Percentiles rank a stretch among this genome's conserved stretches.
phyloP scores from a whole-genome alignment of 768 basidiomycete species.

The Suillus subalutaceus region DNA sequence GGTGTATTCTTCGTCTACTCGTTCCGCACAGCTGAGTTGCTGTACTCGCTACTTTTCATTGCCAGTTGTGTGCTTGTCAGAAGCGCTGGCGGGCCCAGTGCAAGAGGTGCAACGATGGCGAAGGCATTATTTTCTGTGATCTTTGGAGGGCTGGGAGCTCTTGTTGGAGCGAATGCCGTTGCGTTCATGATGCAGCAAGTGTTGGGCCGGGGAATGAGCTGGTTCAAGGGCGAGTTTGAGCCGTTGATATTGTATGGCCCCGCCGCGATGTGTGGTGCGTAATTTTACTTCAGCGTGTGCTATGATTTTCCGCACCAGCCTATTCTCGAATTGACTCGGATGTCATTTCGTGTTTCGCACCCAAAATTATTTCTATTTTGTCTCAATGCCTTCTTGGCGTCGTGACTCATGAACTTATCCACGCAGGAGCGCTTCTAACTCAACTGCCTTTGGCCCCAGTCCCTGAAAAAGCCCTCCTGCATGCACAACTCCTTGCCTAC shows the following conservation, averaged over 20 bases:
- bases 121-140: slow-evolving; percentile 51
- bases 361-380: too few species aligned
- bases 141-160: slow-evolving; percentile 54
- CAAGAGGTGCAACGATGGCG: slow-evolving; percentile 30
- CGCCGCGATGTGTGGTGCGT: slow-evolving; percentile 69
- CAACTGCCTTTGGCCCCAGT: slow-evolving; percentile 55
- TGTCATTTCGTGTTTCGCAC: neutral
- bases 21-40: slow-evolving; percentile 65
- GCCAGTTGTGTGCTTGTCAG: slow-evolving; percentile 50
- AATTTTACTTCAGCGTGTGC: neutral
- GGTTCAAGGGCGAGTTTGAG: slow-evolving; percentile 77
- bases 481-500: slow-evolving; percentile 63
- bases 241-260: slow-evolving; percentile 75
- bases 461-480: slow-evolving; percentile 41
- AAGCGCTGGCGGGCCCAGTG: slow-evolving; percentile 14
- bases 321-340: neutral
- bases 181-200: slow-evolving; percentile 69
- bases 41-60: slow-evolving; percentile 58
- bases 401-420: neutral
- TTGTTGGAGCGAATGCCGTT: slow-evolving; percentile 67
- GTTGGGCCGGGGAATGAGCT: slow-evolving; percentile 75
- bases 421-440: slow-evolving; percentile 59
- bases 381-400: neutral
- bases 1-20: slow-evolving; percentile 76
- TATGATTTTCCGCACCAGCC: too few species aligned